phyloP scores from a whole-genome alignment of 371 early-diverging fungal genomes.

The Mortierella sp. region DNA sequence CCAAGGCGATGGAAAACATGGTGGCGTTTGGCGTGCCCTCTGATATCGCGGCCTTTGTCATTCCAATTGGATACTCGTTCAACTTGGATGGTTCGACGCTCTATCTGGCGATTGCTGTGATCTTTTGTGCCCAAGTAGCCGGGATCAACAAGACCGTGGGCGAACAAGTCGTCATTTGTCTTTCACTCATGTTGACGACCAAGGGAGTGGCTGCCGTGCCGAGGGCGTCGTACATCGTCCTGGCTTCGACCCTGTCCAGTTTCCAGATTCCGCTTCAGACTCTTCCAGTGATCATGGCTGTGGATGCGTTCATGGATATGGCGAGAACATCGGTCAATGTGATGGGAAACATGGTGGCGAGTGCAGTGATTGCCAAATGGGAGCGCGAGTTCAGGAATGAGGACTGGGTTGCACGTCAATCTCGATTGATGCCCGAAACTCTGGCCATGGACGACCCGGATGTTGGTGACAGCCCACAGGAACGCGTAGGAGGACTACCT shows the following conservation, averaged over 20 bases:
- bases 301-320: slow-evolving; percentile 87
- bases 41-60: slow-evolving; percentile 77
- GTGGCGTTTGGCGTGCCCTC: slow-evolving; percentile 77
- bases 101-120: slow-evolving; percentile 73
- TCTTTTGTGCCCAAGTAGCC: slow-evolving; percentile 77
- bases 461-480: too few species aligned
- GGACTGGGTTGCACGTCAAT: slow-evolving; percentile 51
- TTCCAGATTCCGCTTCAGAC: slow-evolving; percentile 70
- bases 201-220: slow-evolving; percentile 90
- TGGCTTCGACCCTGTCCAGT: slow-evolving; percentile 62
- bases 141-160: slow-evolving; percentile 64
- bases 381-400: slow-evolving; percentile 77
- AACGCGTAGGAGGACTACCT: neutral
- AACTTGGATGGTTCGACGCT: slow-evolving; percentile 87
- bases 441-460: slow-evolving; percentile 36
- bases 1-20: slow-evolving; percentile 81
- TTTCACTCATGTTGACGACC: slow-evolving; percentile 78
- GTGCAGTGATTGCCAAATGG: slow-evolving; percentile 76
- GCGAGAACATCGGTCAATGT: slow-evolving; percentile 80
- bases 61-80: slow-evolving; percentile 86
- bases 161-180: slow-evolving; percentile 77
- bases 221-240: slow-evolving; percentile 75
- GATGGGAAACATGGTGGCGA: slow-evolving; percentile 79
- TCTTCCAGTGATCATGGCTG: slow-evolving; percentile 72
- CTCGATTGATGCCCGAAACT: slow-evolving; percentile 14